Evolutionary conservation across 2,329 filamentous ascomycete genomes (phyloP).

Genomic region (Ceratocystis variospora): DNA sequence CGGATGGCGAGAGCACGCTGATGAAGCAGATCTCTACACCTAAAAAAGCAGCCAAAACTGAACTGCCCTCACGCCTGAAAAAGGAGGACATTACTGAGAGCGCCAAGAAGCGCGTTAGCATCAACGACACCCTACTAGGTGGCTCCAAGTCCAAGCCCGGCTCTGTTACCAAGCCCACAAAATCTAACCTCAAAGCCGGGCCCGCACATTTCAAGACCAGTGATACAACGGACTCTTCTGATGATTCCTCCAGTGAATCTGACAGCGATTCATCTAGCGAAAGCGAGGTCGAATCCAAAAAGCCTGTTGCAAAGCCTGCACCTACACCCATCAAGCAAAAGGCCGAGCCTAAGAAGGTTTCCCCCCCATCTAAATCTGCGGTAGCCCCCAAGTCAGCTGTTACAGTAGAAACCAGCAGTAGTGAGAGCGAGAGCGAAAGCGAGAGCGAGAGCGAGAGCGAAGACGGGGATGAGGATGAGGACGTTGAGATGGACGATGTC

Average conservation of each 20-base stretch:
- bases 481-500: slow-evolving; percentile 22
- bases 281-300: slow-evolving; percentile 24
- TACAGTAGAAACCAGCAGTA: slow-evolving; percentile 8
- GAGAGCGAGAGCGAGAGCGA: slow-evolving; percentile 14
- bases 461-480: slow-evolving; percentile 19
- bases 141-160: slow-evolving; percentile 9
- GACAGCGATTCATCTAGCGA: slow-evolving; percentile 21
- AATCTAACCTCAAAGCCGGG: slow-evolving; percentile 13
- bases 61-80: slow-evolving; percentile 15
- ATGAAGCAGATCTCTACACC: slow-evolving; percentile 19
- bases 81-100: slow-evolving; percentile 2
- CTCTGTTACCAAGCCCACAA: slow-evolving; percentile 1
- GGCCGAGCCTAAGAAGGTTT: slow-evolving; percentile 12
- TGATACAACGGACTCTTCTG: slow-evolving; percentile 10
- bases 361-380: slow-evolving; percentile 19
- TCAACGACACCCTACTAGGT: slow-evolving; percentile 6
- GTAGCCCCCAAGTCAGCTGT: slow-evolving; percentile 20
- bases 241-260: slow-evolving; percentile 21
- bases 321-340: slow-evolving; percentile 18
- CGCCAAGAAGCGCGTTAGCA: slow-evolving; percentile 12
- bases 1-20: slow-evolving; percentile 20
- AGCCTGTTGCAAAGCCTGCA: slow-evolving; percentile 21
- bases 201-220: slow-evolving; percentile 6
- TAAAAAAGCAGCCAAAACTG: slow-evolving; percentile 20
- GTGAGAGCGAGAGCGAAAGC: slow-evolving; percentile 7